Conservation (phyloP, 2,329 filamentous ascomycete genomes). For the Aspergillus calidoustus region DNA sequence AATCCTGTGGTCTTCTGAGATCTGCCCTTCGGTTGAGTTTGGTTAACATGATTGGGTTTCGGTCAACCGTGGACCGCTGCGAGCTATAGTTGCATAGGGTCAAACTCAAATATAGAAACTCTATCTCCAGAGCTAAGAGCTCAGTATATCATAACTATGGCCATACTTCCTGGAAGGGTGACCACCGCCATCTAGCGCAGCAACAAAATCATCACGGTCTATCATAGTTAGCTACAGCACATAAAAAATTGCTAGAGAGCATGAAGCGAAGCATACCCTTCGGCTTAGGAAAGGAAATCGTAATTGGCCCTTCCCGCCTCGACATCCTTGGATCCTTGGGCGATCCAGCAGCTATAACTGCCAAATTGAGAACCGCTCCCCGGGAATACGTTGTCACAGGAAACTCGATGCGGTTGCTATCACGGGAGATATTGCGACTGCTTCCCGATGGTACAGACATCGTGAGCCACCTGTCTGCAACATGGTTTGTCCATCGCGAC, state of each 20-base stretch:
- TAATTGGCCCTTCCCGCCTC: slow-evolving; percentile 28
- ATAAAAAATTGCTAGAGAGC: neutral
- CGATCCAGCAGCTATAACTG: slow-evolving; percentile 31
- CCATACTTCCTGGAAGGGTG: slow-evolving; percentile 1
- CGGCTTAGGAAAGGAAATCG: slow-evolving; percentile 30
- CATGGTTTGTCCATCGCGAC: slow-evolving; percentile 32
- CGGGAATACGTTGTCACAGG: slow-evolving; percentile 26
- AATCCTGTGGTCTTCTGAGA: neutral
- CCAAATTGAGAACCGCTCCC: slow-evolving; percentile 35
- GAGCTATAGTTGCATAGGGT: too few species aligned
- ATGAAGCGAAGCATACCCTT: slow-evolving; percentile 23
- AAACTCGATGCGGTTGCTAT: slow-evolving; percentile 30
- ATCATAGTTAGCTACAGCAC: neutral
- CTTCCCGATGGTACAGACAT: slow-evolving; percentile 27
- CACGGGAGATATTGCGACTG: slow-evolving; percentile 17
- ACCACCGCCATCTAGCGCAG: slow-evolving; percentile 7
- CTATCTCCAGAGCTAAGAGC: neutral
- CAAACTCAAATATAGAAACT: neutral
- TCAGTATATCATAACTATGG: neutral
- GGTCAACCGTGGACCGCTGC: neutral
- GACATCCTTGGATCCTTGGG: slow-evolving; percentile 27
- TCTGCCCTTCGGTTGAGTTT: neutral
- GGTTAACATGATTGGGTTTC: neutral
- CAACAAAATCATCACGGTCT: slow-evolving; percentile 30
- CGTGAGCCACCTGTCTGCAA: slow-evolving; percentile 37